These are phyloP conservation scores for Phialophora expanda DNA, from an alignment of 2,329 filamentous ascomycete species.

Conservation along the genomic window DNA sequence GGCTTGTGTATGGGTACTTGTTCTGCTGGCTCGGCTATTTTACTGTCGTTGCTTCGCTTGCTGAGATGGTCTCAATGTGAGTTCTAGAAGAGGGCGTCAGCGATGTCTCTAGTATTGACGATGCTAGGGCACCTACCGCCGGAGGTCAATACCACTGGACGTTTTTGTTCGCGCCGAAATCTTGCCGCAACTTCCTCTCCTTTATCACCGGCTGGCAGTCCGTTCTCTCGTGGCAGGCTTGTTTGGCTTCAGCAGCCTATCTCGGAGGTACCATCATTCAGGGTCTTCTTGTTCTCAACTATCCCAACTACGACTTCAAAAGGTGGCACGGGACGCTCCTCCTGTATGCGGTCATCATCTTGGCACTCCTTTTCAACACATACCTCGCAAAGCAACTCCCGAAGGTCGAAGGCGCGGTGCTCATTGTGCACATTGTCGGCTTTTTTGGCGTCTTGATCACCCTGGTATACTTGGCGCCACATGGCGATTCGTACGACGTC, in stretches of 20 bases:
- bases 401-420: constrained; percentile 30
- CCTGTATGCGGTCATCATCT: constrained; percentile 54
- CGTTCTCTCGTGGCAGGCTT: constrained; percentile 54
- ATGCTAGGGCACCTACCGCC: constrained; percentile 43
- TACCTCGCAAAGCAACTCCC: constrained; percentile 46
- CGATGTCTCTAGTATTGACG: constrained; percentile 14
- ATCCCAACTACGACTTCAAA: constrained; percentile 48
- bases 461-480: constrained; percentile 50
- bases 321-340: constrained; percentile 59
- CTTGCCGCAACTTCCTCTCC: constrained; percentile 36
- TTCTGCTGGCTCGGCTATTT: constrained; percentile 44
- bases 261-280: constrained; percentile 55
- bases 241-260: constrained; percentile 50
- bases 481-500: constrained; percentile 45
- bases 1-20: constrained; percentile 45
- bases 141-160: constrained; percentile 50
- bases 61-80: constrained; percentile 47
- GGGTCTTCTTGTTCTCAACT: constrained; percentile 50
- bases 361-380: constrained; percentile 59
- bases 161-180: constrained; percentile 38
- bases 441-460: constrained; percentile 49
- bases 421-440: constrained; percentile 31
- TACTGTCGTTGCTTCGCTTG: constrained; percentile 41
- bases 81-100: not conserved
- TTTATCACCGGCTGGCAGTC: constrained; percentile 50